phyloP scores from a whole-genome alignment of 441 rosid species.

The Populus tomentosa region DNA sequence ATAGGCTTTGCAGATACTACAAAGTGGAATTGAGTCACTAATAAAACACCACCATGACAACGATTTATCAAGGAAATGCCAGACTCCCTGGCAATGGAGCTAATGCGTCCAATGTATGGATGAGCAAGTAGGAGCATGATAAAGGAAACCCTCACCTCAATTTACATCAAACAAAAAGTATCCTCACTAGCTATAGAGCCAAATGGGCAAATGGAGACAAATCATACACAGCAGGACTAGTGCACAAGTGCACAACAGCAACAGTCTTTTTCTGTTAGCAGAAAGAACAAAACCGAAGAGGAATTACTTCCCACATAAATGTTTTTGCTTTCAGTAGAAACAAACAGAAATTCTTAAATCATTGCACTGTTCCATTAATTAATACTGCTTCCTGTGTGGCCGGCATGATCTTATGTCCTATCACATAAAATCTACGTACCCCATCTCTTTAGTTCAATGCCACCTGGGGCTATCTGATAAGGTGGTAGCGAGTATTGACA shows the following conservation, averaged over 20 bases:
- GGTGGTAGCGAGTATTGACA: background rate
- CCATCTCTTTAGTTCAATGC: background rate
- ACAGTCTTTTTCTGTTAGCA: background rate
- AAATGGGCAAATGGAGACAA: constrained; percentile 7
- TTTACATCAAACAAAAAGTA: constrained; percentile 7
- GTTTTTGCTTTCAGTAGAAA: background rate
- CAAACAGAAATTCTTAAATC: background rate
- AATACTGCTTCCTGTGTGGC: background rate
- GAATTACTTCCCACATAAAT: no score
- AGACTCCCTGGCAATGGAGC: background rate
- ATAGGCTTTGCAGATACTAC: background rate
- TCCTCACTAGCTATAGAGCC: background rate
- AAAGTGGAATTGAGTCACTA: background rate
- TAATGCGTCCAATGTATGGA: constrained; percentile 1
- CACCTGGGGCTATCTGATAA: background rate
- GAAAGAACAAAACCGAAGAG: background rate
- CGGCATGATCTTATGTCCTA: background rate
- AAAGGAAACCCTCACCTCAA: background rate
- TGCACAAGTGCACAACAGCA: background rate
- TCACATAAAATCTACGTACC: background rate
- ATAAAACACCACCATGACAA: background rate
- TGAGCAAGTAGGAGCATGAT: background rate
- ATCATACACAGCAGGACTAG: constrained; percentile 3
- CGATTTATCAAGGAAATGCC: constrained; percentile 2
- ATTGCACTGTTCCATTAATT: background rate